Percentiles rank a stretch among this genome's conserved stretches.
Evolutionary conservation across 78 protist genomes (phyloP).

Genomic region (Dictyostelium citrinum): DNA sequence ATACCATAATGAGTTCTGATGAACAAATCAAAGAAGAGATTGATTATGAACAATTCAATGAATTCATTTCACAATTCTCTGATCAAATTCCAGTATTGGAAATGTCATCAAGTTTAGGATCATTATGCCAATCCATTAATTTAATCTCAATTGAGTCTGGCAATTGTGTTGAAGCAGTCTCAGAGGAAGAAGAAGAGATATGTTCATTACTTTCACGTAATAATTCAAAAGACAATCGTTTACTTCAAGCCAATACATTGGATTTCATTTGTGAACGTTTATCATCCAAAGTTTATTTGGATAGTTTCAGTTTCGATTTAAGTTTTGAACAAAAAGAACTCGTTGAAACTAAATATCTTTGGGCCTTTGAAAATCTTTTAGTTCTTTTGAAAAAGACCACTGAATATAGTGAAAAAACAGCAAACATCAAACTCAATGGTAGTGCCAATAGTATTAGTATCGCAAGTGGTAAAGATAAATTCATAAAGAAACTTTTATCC

Average conservation of each 20-base stretch:
- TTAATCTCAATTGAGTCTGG: conserved; percentile 27
- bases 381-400: conserved; percentile 17
- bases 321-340: not conserved
- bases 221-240: conserved; percentile 39
- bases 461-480: conserved; percentile 45
- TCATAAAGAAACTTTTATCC: conserved; percentile 20
- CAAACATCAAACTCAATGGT: not conserved
- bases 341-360: conserved; percentile 9
- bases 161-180: not conserved
- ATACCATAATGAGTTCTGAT: not conserved
- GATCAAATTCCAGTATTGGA: conserved; percentile 15
- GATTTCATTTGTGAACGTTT: conserved; percentile 54
- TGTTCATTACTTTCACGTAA: not conserved
- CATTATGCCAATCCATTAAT: not conserved
- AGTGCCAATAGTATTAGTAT: not conserved
- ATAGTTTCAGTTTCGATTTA: not conserved
- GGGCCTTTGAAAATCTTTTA: conserved; percentile 16
- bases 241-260: conserved; percentile 33
- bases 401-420: not conserved
- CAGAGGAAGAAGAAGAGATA: not conserved
- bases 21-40: conserved; percentile 4
- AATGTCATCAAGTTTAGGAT: not conserved
- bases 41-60: conserved; percentile 19
- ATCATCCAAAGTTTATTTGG: conserved; percentile 11
- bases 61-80: not conserved